phyloP scores from a whole-genome alignment of 2,329 filamentous ascomycete genomes.

The Exophiala aquamarina region DNA sequence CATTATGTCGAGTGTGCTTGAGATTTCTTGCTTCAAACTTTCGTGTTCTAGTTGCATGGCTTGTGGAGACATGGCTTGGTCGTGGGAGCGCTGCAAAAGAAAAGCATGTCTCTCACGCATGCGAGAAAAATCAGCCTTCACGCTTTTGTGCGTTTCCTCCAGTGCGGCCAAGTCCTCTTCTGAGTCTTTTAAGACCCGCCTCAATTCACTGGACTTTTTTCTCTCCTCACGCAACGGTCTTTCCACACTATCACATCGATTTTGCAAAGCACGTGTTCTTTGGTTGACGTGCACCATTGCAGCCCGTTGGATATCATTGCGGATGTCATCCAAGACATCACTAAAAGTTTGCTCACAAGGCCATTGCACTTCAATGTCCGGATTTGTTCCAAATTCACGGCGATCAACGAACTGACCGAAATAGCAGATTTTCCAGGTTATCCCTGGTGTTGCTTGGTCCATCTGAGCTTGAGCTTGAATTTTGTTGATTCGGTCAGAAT shows the following conservation, averaged over 20 bases:
- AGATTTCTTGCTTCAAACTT: neutral
- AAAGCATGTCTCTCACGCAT: neutral
- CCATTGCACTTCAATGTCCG: neutral
- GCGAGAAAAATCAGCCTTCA: constrained; percentile 10
- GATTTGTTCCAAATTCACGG: neutral
- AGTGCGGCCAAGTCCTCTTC: constrained; percentile 24
- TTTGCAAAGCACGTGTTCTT: constrained; percentile 57
- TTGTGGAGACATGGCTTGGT: too few relatives aligned
- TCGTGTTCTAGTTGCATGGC: neutral
- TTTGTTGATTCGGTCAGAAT: neutral
- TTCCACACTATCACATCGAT: constrained; percentile 56
- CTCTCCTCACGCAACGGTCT: constrained; percentile 49
- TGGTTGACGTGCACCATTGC: constrained; percentile 52
- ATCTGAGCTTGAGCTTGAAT: neutral
- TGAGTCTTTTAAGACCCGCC: constrained; percentile 26
- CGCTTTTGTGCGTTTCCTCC: constrained; percentile 27
- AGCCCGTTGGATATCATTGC: constrained; percentile 35
- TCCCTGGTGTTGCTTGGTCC: neutral
- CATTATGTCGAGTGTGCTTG: constrained; percentile 10
- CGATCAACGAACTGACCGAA: neutral
- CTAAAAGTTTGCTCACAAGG: neutral
- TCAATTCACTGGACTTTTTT: constrained; percentile 39
- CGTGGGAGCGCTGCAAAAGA: neutral
- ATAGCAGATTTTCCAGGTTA: neutral
- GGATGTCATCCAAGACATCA: neutral